A percentile compares a stretch with the other conserved stretches of the same genome.
These are phyloP conservation scores for Aspergillus awamori DNA, from an alignment of 2,329 filamentous ascomycete genomes.

Conservation along the genomic window DNA sequence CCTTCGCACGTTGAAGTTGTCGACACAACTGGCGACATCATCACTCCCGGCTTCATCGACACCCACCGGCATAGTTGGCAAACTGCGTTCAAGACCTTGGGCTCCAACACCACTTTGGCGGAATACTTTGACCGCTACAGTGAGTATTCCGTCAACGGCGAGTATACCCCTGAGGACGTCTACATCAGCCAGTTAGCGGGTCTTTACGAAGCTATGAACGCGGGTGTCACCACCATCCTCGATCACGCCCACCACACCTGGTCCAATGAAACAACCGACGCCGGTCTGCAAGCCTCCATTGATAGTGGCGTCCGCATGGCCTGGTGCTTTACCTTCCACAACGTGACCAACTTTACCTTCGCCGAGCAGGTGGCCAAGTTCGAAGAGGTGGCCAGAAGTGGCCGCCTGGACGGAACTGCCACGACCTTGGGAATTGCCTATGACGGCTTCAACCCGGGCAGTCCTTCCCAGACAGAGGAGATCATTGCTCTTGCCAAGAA, in stretches of 20 bases:
- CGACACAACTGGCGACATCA: not conserved
- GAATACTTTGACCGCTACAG: slow-evolving; percentile 47
- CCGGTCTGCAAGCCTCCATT: slow-evolving; percentile 41
- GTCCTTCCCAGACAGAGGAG: not conserved
- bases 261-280: too few species aligned
- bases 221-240: too few species aligned
- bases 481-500: too few species aligned
- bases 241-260: too few species aligned
- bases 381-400: not conserved
- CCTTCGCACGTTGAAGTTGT: not conserved
- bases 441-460: not conserved
- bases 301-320: slow-evolving; percentile 55
- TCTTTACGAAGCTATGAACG: too few species aligned
- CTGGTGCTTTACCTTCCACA: slow-evolving; percentile 51
- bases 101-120: slow-evolving; percentile 53
- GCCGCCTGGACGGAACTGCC: not conserved
- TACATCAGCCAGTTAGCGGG: slow-evolving; percentile 45
- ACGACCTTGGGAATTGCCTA: not conserved
- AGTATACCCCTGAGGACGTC: slow-evolving; percentile 50
- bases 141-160: slow-evolving; percentile 15
- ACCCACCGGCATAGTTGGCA: slow-evolving; percentile 62
- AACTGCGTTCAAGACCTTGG: slow-evolving; percentile 57
- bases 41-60: slow-evolving; percentile 57
- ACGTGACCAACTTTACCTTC: slow-evolving; percentile 22
- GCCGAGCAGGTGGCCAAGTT: not conserved